A percentile compares a stretch with the other conserved stretches of the same genome.
Conservation (phyloP, 129 eudicot species). For the Saussurea involucrata region DNA sequence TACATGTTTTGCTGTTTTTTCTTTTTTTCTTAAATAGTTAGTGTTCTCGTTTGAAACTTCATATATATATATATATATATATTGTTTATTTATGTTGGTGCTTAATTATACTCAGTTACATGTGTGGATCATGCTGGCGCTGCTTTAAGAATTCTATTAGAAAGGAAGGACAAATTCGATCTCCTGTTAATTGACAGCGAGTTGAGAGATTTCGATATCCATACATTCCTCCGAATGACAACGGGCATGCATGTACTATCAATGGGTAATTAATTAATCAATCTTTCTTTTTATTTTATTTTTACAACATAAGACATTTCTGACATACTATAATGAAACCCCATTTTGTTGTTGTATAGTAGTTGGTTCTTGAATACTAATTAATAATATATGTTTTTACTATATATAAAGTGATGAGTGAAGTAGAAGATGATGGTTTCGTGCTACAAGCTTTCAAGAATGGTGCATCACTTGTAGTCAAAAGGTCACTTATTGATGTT, state of each 20-base stretch:
- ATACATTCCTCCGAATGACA: slow-evolving; percentile 24
- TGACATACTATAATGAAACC: no score
- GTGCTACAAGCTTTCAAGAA: slow-evolving; percentile 9
- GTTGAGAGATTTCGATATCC: slow-evolving; percentile 18
- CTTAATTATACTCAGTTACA: slow-evolving; percentile 23
- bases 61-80: no score
- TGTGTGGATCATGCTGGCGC: neutral
- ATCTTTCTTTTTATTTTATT: no score
- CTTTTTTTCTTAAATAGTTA: no score
- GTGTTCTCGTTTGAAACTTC: no score
- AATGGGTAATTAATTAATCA: slow-evolving; percentile 16
- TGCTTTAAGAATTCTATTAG: slow-evolving; percentile 18
- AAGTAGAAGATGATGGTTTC: slow-evolving; percentile 4
- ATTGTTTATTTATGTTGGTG: neutral
- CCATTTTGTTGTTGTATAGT: neutral
- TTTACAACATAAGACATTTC: no score
- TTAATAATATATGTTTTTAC: neutral
- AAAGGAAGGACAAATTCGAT: slow-evolving; percentile 15
- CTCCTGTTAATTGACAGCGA: slow-evolving; percentile 13
- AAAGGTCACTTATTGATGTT: slow-evolving; percentile 7
- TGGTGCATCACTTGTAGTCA: slow-evolving; percentile 16
- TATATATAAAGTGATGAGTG: slow-evolving; percentile 11
- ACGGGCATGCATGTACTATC: slow-evolving; percentile 13
- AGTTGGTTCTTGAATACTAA: neutral
- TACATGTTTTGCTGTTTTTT: no score